phyloP scores from a whole-genome alignment of 164 flowering plant genomes.

The Brasenia schreberi region DNA sequence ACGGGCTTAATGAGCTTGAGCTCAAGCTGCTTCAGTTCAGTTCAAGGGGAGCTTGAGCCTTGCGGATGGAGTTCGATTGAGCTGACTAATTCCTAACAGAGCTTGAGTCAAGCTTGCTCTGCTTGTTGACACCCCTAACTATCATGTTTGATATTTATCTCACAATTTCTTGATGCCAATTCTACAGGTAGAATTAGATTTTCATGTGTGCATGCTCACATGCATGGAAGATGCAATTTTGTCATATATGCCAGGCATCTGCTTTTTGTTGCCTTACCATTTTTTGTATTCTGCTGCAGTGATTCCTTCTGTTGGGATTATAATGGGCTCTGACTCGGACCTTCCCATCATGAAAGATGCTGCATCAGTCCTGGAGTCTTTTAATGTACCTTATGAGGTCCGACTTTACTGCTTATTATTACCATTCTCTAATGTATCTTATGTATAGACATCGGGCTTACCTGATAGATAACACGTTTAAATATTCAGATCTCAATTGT shows the following conservation, averaged over 20 bases:
- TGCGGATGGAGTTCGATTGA: no score
- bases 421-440: not conserved
- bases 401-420: not conserved
- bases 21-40: no score
- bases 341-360: conserved; percentile 93
- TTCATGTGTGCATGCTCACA: not conserved
- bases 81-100: no score
- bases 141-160: not conserved
- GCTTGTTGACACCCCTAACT: no score
- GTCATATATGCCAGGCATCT: not conserved
- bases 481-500: conserved; percentile 69
- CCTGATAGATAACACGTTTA: not conserved
- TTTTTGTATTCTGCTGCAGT: conserved; percentile 16
- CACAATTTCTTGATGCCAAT: not conserved
- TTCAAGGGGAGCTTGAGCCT: no score
- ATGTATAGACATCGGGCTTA: not conserved
- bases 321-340: conserved; percentile 99
- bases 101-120: no score
- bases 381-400: conserved; percentile 76
- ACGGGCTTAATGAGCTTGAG: no score
- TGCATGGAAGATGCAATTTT: not conserved
- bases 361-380: conserved; percentile 46
- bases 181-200: not conserved
- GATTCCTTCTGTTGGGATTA: conserved; percentile 66
- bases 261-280: not conserved